Base-by-base conservation (phyloP, 1,284 basidiomycete species). In the Trichosporon ovoides region DNA sequence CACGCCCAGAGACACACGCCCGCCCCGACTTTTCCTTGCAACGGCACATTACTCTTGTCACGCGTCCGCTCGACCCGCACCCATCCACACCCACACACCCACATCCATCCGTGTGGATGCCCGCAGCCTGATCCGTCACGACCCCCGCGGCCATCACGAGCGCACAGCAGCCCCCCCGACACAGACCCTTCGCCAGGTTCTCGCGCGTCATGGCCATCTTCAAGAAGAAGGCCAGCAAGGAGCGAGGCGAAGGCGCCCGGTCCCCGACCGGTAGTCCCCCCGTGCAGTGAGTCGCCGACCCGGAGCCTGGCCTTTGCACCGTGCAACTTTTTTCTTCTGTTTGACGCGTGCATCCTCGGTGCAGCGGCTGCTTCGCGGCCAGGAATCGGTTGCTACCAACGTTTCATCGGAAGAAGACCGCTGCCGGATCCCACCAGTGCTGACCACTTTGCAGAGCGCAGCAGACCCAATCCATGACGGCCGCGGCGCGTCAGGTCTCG, bases 181-280 rank as follows among this genome's bases (percentile, higher is more conserved):
- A 36, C 20, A 37, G 16, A 28, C 20, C 49, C 43, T n/a, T 31
- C 22, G 35, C 51, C 51, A 38, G 33, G 14, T 22, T 16, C 24
- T 19, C 49, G 38, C 9, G 14, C 55, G 57, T 34, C 56, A 64
- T 64, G 63, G 63, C 63, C 36, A 64, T 64, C 60, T 64, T 64
- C 49, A 64, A 64, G 51, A 64, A 64, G 58, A 64, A 64, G 56
- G 56, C 55, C 48, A 59, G 52, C 40, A 57, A 57, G 24, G 57
- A 61, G 38, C 63, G 63, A 49, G 63, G 59, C 11, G 37, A 57
- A 22, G 59, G 59, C 52, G 57, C 60, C 34, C 60, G 63, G 14
- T 64, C 63, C 18, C 63, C 63, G n/a, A 59, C 57, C 6, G 54
- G 52, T 46, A 57, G 57, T 35, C 59, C 63, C 13, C 58, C 63